Conservation (phyloP, 2,329 filamentous ascomycete species). For the Aureobasidium sp. region DNA sequence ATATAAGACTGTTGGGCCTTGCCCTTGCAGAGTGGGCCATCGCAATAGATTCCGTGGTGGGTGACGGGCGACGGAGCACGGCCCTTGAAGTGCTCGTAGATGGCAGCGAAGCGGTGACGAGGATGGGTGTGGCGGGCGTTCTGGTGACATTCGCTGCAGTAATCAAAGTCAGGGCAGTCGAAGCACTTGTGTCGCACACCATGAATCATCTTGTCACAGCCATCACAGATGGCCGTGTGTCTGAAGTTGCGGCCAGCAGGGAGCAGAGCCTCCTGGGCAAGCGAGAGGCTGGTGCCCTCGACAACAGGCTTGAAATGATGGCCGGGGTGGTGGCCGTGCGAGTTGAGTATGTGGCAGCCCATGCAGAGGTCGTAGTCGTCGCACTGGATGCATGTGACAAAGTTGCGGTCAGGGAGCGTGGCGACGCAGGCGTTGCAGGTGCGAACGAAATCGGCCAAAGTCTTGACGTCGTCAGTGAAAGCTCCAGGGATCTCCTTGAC, state of each 20-base stretch:
- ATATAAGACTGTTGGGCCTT: conserved; percentile 56
- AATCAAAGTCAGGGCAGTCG: conserved; percentile 96
- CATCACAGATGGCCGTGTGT: conserved; percentile 90
- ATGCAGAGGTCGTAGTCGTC: conserved; percentile 92
- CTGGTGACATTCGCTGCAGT: conserved; percentile 69
- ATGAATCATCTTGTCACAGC: conserved; percentile 78
- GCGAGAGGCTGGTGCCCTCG: conserved; percentile 54
- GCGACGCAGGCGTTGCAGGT: conserved; percentile 68
- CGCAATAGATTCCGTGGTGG: conserved; percentile 86
- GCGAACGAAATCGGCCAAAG: conserved; percentile 37
- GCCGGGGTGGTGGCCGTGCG: conserved; percentile 84
- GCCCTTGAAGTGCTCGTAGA: conserved; percentile 54
- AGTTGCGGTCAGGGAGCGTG: conserved; percentile 63
- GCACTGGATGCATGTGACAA: conserved; percentile 78
- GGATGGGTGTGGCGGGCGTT: conserved; percentile 65
- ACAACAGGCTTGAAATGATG: conserved; percentile 70
- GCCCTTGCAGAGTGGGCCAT: conserved; percentile 76
- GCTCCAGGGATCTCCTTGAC: conserved; percentile 38
- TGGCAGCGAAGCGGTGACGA: conserved; percentile 77
- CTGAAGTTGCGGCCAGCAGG: conserved; percentile 69
- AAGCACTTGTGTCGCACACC: conserved; percentile 95
- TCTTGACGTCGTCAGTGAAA: conserved; percentile 40
- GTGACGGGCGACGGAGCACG: conserved; percentile 50
- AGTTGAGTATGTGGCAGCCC: conserved; percentile 64
- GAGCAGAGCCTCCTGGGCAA: conserved; percentile 60